These are phyloP conservation scores for Ricinus communis DNA, from an alignment of 345 rosid species.

Conservation along the genomic window DNA sequence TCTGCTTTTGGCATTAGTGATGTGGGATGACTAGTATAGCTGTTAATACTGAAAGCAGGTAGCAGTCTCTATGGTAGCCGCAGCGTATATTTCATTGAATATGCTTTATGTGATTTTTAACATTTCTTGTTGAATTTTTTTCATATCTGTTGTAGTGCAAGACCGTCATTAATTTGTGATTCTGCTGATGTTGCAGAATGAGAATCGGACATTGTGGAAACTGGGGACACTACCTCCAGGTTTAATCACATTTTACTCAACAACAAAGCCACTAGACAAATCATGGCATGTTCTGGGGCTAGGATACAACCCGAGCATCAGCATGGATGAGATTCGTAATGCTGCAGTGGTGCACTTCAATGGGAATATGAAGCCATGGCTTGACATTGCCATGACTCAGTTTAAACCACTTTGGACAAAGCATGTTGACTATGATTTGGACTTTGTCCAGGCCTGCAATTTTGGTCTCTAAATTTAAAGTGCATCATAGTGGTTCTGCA, in stretches of 20 bases:
- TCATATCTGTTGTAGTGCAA: neutral
- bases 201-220: conserved; percentile 91
- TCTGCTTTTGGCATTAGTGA: neutral
- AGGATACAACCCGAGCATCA: conserved; percentile 91
- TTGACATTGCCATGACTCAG: conserved; percentile 95
- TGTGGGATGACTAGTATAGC: neutral
- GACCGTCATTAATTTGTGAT: neutral
- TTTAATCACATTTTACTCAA: conserved; percentile 88
- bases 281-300: conserved; percentile 97
- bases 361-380: conserved; percentile 99
- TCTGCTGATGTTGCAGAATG: conserved; percentile 61
- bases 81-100: neutral
- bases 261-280: conserved; percentile 90
- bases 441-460: conserved; percentile 91
- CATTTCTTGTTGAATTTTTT: neutral
- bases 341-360: conserved; percentile 97
- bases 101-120: neutral
- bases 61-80: neutral
- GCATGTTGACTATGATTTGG: conserved; percentile 80
- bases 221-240: conserved; percentile 93
- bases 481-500: neutral
- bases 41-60: conserved; percentile 2
- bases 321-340: conserved; percentile 83
- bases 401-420: conserved; percentile 87
- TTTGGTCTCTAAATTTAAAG: conserved; percentile 53